Base-by-base conservation (phyloP, 1,139 yeast species). In the Sugiyamaella japonica region DNA sequence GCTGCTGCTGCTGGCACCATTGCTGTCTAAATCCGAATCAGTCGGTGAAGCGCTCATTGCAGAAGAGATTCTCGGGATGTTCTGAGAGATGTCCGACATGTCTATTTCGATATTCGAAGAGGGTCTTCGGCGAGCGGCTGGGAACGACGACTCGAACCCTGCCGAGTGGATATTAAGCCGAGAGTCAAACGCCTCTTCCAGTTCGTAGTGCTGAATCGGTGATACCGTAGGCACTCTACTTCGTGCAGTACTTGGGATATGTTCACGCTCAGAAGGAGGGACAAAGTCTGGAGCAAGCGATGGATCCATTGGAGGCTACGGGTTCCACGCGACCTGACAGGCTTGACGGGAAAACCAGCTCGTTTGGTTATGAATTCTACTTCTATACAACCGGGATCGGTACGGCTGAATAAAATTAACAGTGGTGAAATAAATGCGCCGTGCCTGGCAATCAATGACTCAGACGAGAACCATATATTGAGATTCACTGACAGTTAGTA, bases 121-220 rank as follows among this genome's bases (percentile, higher is more conserved):
- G 9, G 13, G 25, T 44, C 38, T 34, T 47, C 50, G 64, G 6
- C 74, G 85, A 25, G 84, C 83, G 9, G 40, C 52, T 4, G 45
- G 45, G n/a, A 46, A 46, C 6, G 42, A 20, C 5, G 43, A 25
- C 10, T 25, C 43, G 16, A 46, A 46, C 4, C 15, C 16, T 15
- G 48, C 16, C 9, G 40, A 32, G 28, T 47, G 29, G 16, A 47
- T 28, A 40, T 32, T 39, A 13, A 48, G 32, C 20, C 40, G 52
- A 10, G 40, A 31, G 40, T 85, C 77, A 8, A 93, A 93, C 10
- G 89, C 89, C 66, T 86, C 95, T 1, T 91, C 96, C 57, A 89
- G 72, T 10, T 86, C 95, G 56, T 79, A 80, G 3, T 89, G 90
- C 56, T 78, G 81, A 56, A 89, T 87, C 1, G 96, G 96, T 51